Conservation (phyloP, 345 rosid species). For the Tarenaya hassleriana region DNA sequence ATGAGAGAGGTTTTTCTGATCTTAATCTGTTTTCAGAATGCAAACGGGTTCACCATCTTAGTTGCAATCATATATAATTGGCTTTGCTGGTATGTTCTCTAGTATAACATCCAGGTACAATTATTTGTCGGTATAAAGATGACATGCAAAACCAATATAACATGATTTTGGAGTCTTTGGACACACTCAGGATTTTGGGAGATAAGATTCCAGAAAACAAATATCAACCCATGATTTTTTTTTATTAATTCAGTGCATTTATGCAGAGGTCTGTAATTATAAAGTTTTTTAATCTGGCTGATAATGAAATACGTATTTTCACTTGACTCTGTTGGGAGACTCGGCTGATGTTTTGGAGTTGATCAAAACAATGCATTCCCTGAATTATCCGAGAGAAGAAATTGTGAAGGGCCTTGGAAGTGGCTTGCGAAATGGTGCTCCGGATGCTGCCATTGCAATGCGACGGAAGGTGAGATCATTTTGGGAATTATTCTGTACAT, state of each 20-base stretch:
- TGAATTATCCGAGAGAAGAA: slow-evolving; percentile 58
- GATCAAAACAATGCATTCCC: slow-evolving; percentile 58
- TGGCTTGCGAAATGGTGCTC: slow-evolving; percentile 91
- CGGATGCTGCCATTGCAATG: slow-evolving; percentile 90
- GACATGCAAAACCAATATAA: too few species aligned
- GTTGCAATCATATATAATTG: background rate
- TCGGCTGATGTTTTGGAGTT: slow-evolving; percentile 41
- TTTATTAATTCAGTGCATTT: too few species aligned
- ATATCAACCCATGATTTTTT: too few species aligned
- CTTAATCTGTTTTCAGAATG: slow-evolving; percentile 59
- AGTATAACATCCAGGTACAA: slow-evolving; percentile 1
- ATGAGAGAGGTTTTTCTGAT: slow-evolving; percentile 52
- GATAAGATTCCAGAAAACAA: too few species aligned
- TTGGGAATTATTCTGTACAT: slow-evolving; percentile 9
- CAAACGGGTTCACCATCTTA: slow-evolving; percentile 64
- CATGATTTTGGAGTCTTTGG: too few species aligned
- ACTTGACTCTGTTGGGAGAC: slow-evolving; percentile 57
- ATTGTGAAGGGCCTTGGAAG: slow-evolving; percentile 79
- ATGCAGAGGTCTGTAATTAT: too few species aligned
- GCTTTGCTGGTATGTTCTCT: slow-evolving; percentile 18
- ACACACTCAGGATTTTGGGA: slow-evolving; percentile 2
- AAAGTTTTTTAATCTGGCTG: slow-evolving; percentile 10
- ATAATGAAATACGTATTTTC: slow-evolving; percentile 20
- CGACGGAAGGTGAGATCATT: slow-evolving; percentile 76
- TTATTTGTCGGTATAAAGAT: slow-evolving; percentile 8